phyloP scores from a whole-genome alignment of 2,329 filamentous ascomycete genomes.

The Colletotrichum scovillei region DNA sequence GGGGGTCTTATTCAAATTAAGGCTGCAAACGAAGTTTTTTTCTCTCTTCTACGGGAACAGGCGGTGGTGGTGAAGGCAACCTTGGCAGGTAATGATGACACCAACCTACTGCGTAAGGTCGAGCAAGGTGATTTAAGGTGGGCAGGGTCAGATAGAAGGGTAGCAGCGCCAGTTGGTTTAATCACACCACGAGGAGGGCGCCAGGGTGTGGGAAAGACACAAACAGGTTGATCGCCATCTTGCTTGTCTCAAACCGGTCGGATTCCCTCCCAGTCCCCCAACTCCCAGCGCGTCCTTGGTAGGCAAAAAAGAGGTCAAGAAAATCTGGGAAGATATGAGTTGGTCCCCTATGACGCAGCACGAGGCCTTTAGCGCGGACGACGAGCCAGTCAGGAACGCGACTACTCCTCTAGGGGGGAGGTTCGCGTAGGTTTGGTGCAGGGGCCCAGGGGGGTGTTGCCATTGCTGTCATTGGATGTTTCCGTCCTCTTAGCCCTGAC shows the following conservation, averaged over 20 bases:
- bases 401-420: neutral
- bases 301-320: neutral
- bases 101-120: neutral
- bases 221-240: constrained; percentile 5
- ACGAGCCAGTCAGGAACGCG: neutral
- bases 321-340: neutral
- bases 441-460: neutral
- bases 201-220: neutral
- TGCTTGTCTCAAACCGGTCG: neutral
- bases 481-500: too few relatives aligned
- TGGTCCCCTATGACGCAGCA: constrained; percentile 30
- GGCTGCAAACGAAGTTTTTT: neutral
- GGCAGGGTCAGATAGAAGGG: neutral
- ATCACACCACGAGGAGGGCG: neutral
- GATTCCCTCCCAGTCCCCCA: neutral
- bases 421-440: neutral
- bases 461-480: neutral
- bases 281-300: neutral
- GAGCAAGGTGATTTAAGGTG: too few relatives aligned
- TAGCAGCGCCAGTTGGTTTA: neutral
- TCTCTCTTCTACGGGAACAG: neutral
- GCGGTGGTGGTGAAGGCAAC: neutral
- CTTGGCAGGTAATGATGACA: neutral
- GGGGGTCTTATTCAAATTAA: neutral
- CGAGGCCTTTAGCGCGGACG: neutral